Percentiles rank a stretch among this genome's conserved stretches.
Conservation (phyloP, 2,329 filamentous ascomycete species). For the Cladosporium cucumerinum region DNA sequence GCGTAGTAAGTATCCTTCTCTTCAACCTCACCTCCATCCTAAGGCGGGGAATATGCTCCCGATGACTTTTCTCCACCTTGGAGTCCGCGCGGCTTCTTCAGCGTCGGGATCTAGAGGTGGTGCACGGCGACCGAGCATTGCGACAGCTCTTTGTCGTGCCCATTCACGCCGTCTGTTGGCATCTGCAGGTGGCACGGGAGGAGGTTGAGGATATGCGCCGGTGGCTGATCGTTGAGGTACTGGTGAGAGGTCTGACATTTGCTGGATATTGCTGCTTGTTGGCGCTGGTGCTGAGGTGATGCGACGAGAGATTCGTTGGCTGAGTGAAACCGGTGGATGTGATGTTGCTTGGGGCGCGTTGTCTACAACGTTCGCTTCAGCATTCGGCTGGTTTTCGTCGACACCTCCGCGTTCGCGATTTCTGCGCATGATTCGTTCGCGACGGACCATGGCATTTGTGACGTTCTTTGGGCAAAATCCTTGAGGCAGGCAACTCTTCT, state of each 20-base stretch:
- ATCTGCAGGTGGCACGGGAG: constrained; percentile 17
- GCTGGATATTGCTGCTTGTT: constrained; percentile 18
- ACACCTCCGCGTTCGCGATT: constrained; percentile 49
- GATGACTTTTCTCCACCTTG: constrained; percentile 31
- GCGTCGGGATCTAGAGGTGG: constrained; percentile 29
- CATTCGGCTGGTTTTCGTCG: constrained; percentile 1
- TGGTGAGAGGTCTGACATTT: constrained; percentile 21
- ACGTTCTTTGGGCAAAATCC: constrained; percentile 58
- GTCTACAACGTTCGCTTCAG: not conserved
- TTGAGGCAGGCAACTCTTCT: constrained; percentile 72
- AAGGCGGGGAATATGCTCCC: constrained; percentile 28
- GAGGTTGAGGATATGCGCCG: constrained; percentile 16
- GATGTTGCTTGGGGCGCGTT: constrained; percentile 3
- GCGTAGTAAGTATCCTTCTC: not conserved
- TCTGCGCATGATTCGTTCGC: constrained; percentile 67
- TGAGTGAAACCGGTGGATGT: constrained; percentile 13
- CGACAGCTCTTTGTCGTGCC: constrained; percentile 45
- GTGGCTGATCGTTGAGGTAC: constrained; percentile 12
- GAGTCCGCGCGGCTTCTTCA: constrained; percentile 26
- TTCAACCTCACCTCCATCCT: constrained; percentile 7
- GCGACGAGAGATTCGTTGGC: constrained; percentile 8
- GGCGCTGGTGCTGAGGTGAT: constrained; percentile 12
- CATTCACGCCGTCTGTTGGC: constrained; percentile 40
- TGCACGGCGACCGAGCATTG: constrained; percentile 37
- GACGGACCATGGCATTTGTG: constrained; percentile 81